Evolutionary conservation across 2,329 filamentous ascomycete species (phyloP), one percentile per base, ranked within the genome.

Genomic region (Fusarium verticillioides): DNA sequence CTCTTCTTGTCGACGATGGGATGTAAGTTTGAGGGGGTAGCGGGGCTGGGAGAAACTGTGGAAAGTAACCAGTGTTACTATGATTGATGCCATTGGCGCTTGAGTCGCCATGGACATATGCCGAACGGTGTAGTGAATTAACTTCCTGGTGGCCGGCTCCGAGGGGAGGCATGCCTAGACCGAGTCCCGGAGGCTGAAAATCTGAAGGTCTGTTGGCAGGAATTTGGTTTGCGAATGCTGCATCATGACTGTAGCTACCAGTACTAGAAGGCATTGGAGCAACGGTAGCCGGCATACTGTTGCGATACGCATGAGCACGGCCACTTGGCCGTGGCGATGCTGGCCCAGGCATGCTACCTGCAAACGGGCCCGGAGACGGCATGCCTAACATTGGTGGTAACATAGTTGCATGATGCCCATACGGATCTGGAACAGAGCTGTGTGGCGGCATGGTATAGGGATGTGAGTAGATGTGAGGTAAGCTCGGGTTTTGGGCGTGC

Each of bases 311-410:
- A 21, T 60, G 64, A 53, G 61, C 63, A 37, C 68, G 69, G 44
- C 61, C 61, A 26, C 64, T 66, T 42, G 60, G 60, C 56, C 66
- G 74, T 28, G 70, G 68, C 62, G 69, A 68, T 43, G 57, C 60
- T 42, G 70, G 49, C 26, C 63, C 66, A 21, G 63, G 36, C 49
- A 79, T 60, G 36, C 50, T 46, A 36, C 76, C 70, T 64, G 62
- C 32, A 52, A 64, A 68, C 13, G 66, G 46, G 42, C 63, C 49
- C 26, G 76, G 66, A 60, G 66, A 36, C 28, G 70, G 46, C 58
- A 76, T 59, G 32, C 64, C 64, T 56, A 77, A 50, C 44, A 75
- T 66, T 21, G 78, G 78, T 43, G 74, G 71, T 52, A 78, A 72
- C 56, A 78, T 69, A 37, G 76, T 60, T 50, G 73, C 66, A 54